phyloP scores from a whole-genome alignment of 2,329 filamentous ascomycete genomes.

The Alternaria incomplexa region DNA sequence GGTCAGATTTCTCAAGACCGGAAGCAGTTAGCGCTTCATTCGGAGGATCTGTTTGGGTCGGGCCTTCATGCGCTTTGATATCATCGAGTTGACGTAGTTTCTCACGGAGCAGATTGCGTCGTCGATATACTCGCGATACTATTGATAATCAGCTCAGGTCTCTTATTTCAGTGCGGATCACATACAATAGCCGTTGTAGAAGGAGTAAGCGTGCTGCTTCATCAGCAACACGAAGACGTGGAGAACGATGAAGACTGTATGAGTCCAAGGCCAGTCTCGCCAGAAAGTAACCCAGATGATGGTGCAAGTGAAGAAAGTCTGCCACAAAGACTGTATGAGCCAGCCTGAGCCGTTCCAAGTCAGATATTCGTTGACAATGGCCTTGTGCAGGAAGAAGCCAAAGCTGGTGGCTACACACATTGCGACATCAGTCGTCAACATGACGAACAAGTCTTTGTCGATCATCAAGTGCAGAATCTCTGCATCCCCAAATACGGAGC shows the following conservation, averaged over 20 bases:
- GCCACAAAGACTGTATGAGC: constrained; percentile 78
- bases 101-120: constrained; percentile 50
- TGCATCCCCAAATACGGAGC: constrained; percentile 71
- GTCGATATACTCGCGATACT: constrained; percentile 58
- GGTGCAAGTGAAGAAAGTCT: constrained; percentile 66
- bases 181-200: constrained; percentile 74
- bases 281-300: constrained; percentile 71
- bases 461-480: constrained; percentile 76
- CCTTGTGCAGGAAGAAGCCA: constrained; percentile 68
- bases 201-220: constrained; percentile 83
- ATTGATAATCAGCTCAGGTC: background rate
- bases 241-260: constrained; percentile 77
- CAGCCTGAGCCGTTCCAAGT: constrained; percentile 73
- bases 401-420: constrained; percentile 72
- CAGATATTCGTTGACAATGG: constrained; percentile 65
- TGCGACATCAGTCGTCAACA: constrained; percentile 68
- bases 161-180: background rate
- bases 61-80: constrained; percentile 55
- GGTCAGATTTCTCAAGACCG: constrained; percentile 17
- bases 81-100: constrained; percentile 65
- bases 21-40: constrained; percentile 14
- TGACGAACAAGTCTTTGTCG: constrained; percentile 57
- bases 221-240: constrained; percentile 78
- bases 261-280: constrained; percentile 82
- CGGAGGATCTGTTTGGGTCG: constrained; percentile 28